Conservation (phyloP, 2,329 filamentous ascomycete genomes). For the Colletotrichum shisoi region DNA sequence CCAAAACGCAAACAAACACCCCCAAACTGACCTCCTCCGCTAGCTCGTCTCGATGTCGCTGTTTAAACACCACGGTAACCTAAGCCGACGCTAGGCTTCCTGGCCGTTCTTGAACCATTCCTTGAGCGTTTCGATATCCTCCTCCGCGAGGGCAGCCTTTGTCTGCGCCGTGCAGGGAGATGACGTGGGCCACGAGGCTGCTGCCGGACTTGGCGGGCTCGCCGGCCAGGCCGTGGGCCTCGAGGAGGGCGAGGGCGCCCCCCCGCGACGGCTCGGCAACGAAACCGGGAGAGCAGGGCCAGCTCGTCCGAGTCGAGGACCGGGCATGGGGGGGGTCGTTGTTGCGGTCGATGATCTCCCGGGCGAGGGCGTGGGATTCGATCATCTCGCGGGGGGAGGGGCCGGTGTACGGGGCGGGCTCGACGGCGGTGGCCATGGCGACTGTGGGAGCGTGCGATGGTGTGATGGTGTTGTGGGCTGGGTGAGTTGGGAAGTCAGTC, state of each 20-base stretch:
- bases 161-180: constrained; percentile 34
- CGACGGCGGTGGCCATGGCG: constrained; percentile 11
- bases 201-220: constrained; percentile 30
- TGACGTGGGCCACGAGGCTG: constrained; percentile 34
- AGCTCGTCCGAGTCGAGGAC: constrained; percentile 36
- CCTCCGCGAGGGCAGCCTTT: constrained; percentile 12
- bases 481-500: not conserved
- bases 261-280: constrained; percentile 16
- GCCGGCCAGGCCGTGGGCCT: not conserved
- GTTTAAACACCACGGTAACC: no score
- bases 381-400: constrained; percentile 37
- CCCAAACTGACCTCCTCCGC: not conserved
- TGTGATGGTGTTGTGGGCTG: not conserved
- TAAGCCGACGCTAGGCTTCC: not conserved
- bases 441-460: not conserved
- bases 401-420: constrained; percentile 34
- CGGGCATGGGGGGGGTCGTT: constrained; percentile 28
- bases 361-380: constrained; percentile 36
- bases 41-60: not conserved
- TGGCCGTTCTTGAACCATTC: constrained; percentile 33
- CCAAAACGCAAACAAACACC: no score
- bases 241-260: constrained; percentile 11
- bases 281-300: constrained; percentile 27
- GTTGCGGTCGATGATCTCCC: constrained; percentile 40
- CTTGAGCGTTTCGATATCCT: constrained; percentile 32